Conservation (phyloP, 371 early-diverging fungal genomes). For the Dinochytrium kinnereticum region DNA sequence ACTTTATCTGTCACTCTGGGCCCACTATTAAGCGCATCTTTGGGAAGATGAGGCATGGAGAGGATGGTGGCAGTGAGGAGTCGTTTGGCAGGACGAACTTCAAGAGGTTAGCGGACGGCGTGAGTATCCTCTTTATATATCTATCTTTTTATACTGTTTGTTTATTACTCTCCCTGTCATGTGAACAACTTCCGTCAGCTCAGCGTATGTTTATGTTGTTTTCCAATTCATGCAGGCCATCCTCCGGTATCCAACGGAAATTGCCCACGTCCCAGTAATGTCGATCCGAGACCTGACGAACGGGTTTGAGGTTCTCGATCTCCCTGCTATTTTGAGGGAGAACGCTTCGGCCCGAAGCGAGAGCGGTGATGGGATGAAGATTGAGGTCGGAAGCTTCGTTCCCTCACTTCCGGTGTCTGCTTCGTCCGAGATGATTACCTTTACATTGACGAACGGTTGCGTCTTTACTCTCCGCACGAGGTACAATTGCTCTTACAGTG, state of each 20-base stretch:
- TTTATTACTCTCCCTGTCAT: no score
- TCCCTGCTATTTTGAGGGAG: constrained; percentile 22
- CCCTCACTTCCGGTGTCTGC: constrained; percentile 81
- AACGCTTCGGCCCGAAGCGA: neutral
- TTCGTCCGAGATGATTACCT: constrained; percentile 92
- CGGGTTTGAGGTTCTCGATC: constrained; percentile 80
- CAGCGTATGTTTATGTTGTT: no score
- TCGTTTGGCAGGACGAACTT: constrained; percentile 12
- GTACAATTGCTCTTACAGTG: neutral
- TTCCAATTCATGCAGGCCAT: constrained; percentile 10
- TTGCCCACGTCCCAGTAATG: constrained; percentile 72
- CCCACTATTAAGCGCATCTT: constrained; percentile 72
- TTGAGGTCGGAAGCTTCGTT: constrained; percentile 48
- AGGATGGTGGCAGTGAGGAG: constrained; percentile 4
- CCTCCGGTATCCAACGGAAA: constrained; percentile 69
- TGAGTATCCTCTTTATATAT: no score
- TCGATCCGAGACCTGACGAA: constrained; percentile 86
- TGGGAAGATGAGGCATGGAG: constrained; percentile 81
- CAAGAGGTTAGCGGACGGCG: constrained; percentile 20
- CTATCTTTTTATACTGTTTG: no score
- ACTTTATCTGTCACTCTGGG: constrained; percentile 87
- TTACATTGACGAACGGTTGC: constrained; percentile 52
- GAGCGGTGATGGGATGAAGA: neutral
- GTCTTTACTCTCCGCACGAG: constrained; percentile 38
- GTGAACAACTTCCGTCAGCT: no score